phyloP scores from a whole-genome alignment of 495 filamentous ascomycete species.

The Neurospora pannonica region DNA sequence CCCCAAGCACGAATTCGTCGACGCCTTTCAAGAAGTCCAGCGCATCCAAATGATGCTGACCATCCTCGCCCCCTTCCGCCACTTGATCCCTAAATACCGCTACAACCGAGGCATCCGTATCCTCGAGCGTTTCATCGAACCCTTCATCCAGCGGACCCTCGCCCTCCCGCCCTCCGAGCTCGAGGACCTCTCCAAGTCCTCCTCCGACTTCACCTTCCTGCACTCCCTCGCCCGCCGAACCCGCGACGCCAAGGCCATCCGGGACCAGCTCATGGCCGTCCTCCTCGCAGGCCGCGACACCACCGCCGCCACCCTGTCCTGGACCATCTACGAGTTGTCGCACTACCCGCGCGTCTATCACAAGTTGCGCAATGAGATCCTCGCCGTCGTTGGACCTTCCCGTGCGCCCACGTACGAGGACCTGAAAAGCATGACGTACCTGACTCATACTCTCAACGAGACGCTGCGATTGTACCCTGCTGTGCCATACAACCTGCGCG shows the following conservation, averaged over 20 bases:
- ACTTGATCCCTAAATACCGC: conserved; percentile 29
- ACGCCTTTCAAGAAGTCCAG: conserved; percentile 46
- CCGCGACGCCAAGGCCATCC: conserved; percentile 39
- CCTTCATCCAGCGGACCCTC: conserved; percentile 43
- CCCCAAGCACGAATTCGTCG: conserved; percentile 39
- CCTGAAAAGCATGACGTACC: conserved; percentile 29
- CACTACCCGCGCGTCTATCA: conserved; percentile 39
- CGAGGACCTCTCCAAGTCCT: conserved; percentile 35
- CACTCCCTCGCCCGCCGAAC: conserved; percentile 36
- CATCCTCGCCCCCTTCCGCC: conserved; percentile 31
- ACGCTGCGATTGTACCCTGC: conserved; percentile 42
- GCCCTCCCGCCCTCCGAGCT: conserved; percentile 39
- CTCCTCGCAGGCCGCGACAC: conserved; percentile 56
- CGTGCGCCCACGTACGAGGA: conserved; percentile 28
- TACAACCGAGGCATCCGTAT: conserved; percentile 35
- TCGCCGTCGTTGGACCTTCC: conserved; percentile 19
- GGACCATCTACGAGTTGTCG: conserved; percentile 44
- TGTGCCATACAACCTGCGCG: conserved; percentile 41
- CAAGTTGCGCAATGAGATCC: conserved; percentile 33
- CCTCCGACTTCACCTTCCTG: conserved; percentile 37
- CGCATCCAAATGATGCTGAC: conserved; percentile 38
- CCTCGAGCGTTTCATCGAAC: conserved; percentile 42
- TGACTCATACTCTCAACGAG: conserved; percentile 34
- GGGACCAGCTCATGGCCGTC: conserved; percentile 49
- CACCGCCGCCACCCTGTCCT: conserved; percentile 45